A percentile compares a stretch with the other conserved stretches of the same genome.
Conservation (phyloP, 2,329 filamentous ascomycete genomes). For the Sporothrix dimorphospora region DNA sequence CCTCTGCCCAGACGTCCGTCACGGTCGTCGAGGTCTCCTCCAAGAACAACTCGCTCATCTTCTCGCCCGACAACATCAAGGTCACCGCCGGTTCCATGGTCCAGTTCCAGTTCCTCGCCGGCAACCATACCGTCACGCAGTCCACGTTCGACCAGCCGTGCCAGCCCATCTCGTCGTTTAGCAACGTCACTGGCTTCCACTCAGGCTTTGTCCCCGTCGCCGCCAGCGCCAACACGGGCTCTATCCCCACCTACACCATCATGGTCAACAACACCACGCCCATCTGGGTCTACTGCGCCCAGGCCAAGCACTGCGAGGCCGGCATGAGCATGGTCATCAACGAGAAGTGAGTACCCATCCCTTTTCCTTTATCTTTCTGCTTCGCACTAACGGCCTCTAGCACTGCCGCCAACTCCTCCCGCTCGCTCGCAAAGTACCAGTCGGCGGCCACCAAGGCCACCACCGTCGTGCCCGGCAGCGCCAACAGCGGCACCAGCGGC, state of each 20-base stretch:
- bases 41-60: constrained; percentile 60
- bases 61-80: constrained; percentile 67
- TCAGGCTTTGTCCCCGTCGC: constrained; percentile 69
- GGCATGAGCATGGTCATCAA: constrained; percentile 81
- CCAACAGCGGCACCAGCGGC: constrained; percentile 30
- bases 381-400: constrained; percentile 37
- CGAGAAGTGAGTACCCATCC: constrained; percentile 59
- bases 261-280: constrained; percentile 69
- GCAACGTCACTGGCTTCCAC: constrained; percentile 63
- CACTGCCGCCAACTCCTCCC: constrained; percentile 55
- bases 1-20: constrained; percentile 51
- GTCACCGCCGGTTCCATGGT: constrained; percentile 66
- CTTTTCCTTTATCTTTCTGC: not conserved
- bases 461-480: constrained; percentile 40
- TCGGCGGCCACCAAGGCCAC: constrained; percentile 46
- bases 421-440: constrained; percentile 57
- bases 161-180: constrained; percentile 46
- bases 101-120: constrained; percentile 67
- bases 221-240: constrained; percentile 51
- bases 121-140: constrained; percentile 80
- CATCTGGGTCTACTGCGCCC: constrained; percentile 79
- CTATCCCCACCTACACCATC: constrained; percentile 71
- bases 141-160: constrained; percentile 60
- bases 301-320: constrained; percentile 71
- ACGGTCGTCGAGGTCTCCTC: constrained; percentile 59